Base-by-base conservation (phyloP, 2,329 filamentous ascomycete species). In the Aphanoascus verrucosus region DNA sequence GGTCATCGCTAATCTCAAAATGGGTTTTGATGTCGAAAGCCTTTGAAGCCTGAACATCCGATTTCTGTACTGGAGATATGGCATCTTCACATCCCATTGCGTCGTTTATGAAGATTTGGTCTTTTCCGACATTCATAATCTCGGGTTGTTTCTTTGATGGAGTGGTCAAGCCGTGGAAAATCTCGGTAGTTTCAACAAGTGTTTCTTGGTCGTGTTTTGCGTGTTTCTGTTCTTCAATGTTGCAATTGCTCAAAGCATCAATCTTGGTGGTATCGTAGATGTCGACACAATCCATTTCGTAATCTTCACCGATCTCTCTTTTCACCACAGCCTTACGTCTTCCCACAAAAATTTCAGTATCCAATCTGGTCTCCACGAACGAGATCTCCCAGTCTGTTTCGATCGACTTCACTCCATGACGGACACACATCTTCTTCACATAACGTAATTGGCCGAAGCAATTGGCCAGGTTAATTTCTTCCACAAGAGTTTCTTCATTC, bases 281-380 rank as follows among this genome's bases (percentile, higher is more conserved):
- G 41, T 48, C 54, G 35, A 53, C 40, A 38, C 44, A 45, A 20
- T 48, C 47, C 37, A 34, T 49, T 43, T 49, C 34, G 37, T 34
- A 41, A 20, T 49, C 38, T 40, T 44, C 41, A 42, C 32, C 32
- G n/a, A 20, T 45, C 32, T 43, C 28, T 17, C 38, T 28, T 20
- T 12, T 41, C 45, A 53, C 31, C 5, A 47, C 11, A 42, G 14
- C 23, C 38, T 49, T 35, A 43, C 38, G 38, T 40, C 37, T n/a
- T 12, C 31, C 5, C n/a, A 28, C 8, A 20, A 44, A 41, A 44
- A 61, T 64, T 49, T 61, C 59, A 6, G 55, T 58, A 35, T 71
- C 69, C 67, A 69, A 70, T 53, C 69, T 70, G 2, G 69, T 72
- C 57, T 71, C 69, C 14, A 71, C 60, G 56, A 72, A 71, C 15